Base-by-base conservation (phyloP, 768 basidiomycete genomes). In the Collybia sp. region DNA sequence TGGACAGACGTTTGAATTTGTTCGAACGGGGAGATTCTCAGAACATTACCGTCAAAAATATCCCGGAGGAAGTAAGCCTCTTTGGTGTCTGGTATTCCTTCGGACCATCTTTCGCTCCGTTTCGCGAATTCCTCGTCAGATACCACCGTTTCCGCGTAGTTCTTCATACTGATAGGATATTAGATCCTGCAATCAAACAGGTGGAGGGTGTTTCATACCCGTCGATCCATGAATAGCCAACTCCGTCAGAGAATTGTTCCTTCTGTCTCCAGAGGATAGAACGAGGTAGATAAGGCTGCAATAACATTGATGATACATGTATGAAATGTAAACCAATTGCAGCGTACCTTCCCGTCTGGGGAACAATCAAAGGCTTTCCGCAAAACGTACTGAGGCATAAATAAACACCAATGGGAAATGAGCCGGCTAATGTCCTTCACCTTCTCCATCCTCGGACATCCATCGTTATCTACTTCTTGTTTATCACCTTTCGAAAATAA, bases 211-310 rank as follows among this genome's bases (percentile, higher is more conserved):
- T 6, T 25, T 8, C 11, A 36, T 57, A 88, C 88, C 93, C 92
- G 58, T 98, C 94, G 59, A 98, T 98, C 94, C 95, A 97, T 30
- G 93, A 94, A 68, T 96, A 97, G 30, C 95, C 94, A 45, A 96
- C 93, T 44, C 96, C 96, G 58, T 99, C 96, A 1, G 94, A 97
- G 71, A 99, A 99, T 58, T 98, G 94, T 68, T 99, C 96, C 65
- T 99, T 99, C 65, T 99, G 96, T 46, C 96, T 79, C 96, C 96
- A 99, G 35, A 99, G 75, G 58, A 99, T 97, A 12, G 88, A 90
- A 46, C 77, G 77, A 11, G 96, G 96, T 43, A 99, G 82, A 68
- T 98, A 99, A 1, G 92, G 85, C 86, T 92, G 57, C 18, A 12
- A 25, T 25, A 25, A 25, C 8, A 8, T 25, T 25, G 8, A 8